Base-by-base conservation (phyloP, 2,329 filamentous ascomycete genomes). In the Cordyceps cicadae region DNA sequence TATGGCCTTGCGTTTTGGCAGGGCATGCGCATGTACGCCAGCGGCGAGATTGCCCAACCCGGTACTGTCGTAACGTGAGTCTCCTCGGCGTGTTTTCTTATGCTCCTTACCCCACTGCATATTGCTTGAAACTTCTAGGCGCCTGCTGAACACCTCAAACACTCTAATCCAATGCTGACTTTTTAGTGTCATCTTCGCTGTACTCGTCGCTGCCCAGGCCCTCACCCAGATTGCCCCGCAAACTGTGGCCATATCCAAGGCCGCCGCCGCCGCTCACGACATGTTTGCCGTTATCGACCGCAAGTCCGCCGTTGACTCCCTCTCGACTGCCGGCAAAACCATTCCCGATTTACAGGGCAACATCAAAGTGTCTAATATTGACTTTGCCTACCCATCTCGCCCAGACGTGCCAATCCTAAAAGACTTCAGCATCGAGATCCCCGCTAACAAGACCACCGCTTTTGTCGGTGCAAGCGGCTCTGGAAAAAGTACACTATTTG, bases 401-500 rank as follows among this genome's bases (percentile, higher is more conserved):
- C 78, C 82, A 0, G 77, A 75, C 39, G 74, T 81, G 12, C 68
- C 72, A 3, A 75, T 83, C 3, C 70, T 82, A 0, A 67, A 76
- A 39, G 69, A 71, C 0, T 66, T 82, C 14, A 68, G 72, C 54
- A 67, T 82, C 4, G 69, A 70, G 3, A 75, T 83, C 24, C 74
- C 76, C 15, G 72, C 75, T 3, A 73, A 76, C 17, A 78, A 79
- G 62, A 76, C 76, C 0, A 83, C 80, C 0, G 82, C 82, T 2
- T 74, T 85, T 5, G 81, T 86, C 7, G 84, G 84, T 0, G 73
- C 79, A 2, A 84, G 80, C 21, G 84, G 84, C 0, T 82, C 76
- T 4, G 83, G 83, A 0, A 86, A 86, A 65, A 83, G 80, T 50
- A 85, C 82, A 0, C 76, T 84, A 3, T 77, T 85, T 6, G 80